A percentile compares a stretch with the other conserved stretches of the same genome.
These are phyloP conservation scores for Collariella sp. DNA, from an alignment of 495 filamentous ascomycete species.

Conservation along the genomic window DNA sequence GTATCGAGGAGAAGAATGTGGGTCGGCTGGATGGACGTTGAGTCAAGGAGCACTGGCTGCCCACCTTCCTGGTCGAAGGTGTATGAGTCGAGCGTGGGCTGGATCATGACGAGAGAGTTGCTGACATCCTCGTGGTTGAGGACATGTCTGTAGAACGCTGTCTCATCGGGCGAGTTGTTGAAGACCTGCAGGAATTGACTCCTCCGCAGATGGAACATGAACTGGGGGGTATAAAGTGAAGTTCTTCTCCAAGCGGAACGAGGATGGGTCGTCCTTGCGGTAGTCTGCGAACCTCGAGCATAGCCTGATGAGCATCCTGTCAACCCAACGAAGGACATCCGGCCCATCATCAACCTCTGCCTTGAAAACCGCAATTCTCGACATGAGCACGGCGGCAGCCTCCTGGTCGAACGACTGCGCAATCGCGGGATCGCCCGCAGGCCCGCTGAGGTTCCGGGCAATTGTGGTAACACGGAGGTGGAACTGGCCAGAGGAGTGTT, in stretches of 20 bases:
- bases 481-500: constrained; percentile 92
- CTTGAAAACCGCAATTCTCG: constrained; percentile 96
- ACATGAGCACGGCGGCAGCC: constrained; percentile 96
- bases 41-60: constrained; percentile 88
- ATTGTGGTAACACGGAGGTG: constrained; percentile 94
- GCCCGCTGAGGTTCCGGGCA: constrained; percentile 82
- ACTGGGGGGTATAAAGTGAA: constrained; percentile 98
- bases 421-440: constrained; percentile 92
- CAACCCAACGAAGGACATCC: constrained; percentile 98
- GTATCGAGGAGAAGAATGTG: constrained; percentile 94
- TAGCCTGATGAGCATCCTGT: constrained; percentile 94
- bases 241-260: constrained; percentile 97
- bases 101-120: constrained; percentile 97
- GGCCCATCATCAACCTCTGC: constrained; percentile 98
- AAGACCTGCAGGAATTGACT: constrained; percentile 99
- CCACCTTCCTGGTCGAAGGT: constrained; percentile 89
- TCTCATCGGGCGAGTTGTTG: constrained; percentile 99
- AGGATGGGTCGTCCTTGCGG: constrained; percentile 94
- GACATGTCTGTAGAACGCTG: constrained; percentile 95
- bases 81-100: constrained; percentile 95
- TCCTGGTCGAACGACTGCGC: constrained; percentile 98
- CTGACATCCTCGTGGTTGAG: constrained; percentile 95
- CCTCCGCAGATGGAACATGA: constrained; percentile 98
- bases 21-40: constrained; percentile 87
- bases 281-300: constrained; percentile 98